Evolutionary conservation across 2,329 filamentous ascomycete genomes (phyloP), one percentile per base, ranked within the genome.

Genomic region (Lasiodiplodia theobromae): DNA sequence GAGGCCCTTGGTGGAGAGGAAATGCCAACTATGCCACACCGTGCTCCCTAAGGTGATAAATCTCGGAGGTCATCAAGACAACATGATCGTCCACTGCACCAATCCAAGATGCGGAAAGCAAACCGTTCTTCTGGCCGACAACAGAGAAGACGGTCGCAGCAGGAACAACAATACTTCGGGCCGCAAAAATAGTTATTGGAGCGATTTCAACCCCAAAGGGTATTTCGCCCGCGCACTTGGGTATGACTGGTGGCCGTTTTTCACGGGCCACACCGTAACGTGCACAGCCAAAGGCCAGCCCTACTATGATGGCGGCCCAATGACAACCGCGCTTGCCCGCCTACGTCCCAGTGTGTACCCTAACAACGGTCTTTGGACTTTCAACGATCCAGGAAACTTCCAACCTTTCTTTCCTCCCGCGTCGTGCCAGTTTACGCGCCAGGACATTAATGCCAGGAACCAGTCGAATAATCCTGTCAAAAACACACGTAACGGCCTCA

Each of bases 381-480:
- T 66, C 31, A 66, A 66, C 51, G 49, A 40, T 21, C 21, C 12
- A 2, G 63, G 63, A 16, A 66, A 66, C 51, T 56, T 28, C 63
- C 63, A 40, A 14, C 63, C 37, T 11, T 40, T 54, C 31, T 56
- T 66, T 23, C 63, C 63, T 7, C 63, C 63, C 18, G 37, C 25
- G 12, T 12, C 14, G 8, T 21, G 25, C 16, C 34, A n/a, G 5
- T 66, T 66, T 23, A 31, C 37, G 34, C 3, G 4, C 14, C 1
- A 3, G 4, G 49, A 66, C 51, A n/a, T 8, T 14, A 21, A 10
- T 12, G 51, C 47, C 23, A 34, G 63, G 10, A 25, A 37, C 18
- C 51, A 66, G 49, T 34, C 51, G 12, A 47, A 47, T 10, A 10
- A n/a, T 12, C 49, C 63, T 12, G 56, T 56, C 8, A 44, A 44